Percentiles rank a stretch among this genome's conserved stretches.
Evolutionary conservation across 192 early-diverging fungal species (phyloP).

Genomic region (Coemansia sp.): DNA sequence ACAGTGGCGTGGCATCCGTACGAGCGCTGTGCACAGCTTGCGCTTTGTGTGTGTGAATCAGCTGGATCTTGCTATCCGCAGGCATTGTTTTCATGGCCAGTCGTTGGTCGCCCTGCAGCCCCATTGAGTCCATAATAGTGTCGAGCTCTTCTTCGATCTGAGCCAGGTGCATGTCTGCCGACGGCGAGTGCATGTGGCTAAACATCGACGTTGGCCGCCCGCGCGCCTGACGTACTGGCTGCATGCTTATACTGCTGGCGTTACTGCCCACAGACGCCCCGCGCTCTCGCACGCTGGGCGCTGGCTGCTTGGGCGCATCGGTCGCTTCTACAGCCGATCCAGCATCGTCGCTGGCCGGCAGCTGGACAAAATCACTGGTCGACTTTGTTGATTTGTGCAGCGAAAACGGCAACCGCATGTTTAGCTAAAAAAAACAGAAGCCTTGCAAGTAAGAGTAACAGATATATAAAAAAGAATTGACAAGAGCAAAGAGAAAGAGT

Average conservation of each 20-base stretch:
- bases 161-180: constrained; percentile 30
- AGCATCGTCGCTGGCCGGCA: not conserved
- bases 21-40: constrained; percentile 4
- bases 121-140: constrained; percentile 50
- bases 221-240: not conserved
- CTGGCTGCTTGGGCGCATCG: constrained; percentile 4
- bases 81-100: constrained; percentile 45
- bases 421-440: not conserved
- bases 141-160: constrained; percentile 51
- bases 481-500: not conserved
- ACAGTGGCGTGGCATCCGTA: constrained; percentile 20
- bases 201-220: constrained; percentile 25
- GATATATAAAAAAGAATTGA: constrained; percentile 1
- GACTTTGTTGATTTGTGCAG: constrained; percentile 31
- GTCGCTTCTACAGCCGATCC: not conserved
- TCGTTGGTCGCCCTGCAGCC: constrained; percentile 36
- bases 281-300: constrained; percentile 8
- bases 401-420: constrained; percentile 45
- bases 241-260: constrained; percentile 3
- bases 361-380: constrained; percentile 40
- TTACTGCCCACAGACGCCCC: constrained; percentile 18
- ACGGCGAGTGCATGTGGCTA: constrained; percentile 12
- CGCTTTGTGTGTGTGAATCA: constrained; percentile 44
- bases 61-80: constrained; percentile 38
- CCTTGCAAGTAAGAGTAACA: not conserved